These are phyloP conservation scores for Spatholobus suberectus DNA, from an alignment of 306 rosid genomes.

Conservation along the genomic window DNA sequence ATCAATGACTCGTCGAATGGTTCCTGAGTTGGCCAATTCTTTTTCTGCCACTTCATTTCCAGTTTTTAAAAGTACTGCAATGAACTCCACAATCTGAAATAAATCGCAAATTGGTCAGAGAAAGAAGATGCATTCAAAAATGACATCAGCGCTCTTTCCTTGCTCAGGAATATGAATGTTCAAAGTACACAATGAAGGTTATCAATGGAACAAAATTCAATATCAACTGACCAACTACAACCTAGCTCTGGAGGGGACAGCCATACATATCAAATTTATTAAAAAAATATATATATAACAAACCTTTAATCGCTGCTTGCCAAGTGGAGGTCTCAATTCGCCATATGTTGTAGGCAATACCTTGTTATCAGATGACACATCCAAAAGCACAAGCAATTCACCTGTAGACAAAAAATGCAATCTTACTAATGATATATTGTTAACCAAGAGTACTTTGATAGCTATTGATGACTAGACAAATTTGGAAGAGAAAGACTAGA, in stretches of 20 bases:
- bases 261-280: conserved; percentile 14
- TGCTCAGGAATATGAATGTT: not conserved
- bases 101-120: conserved; percentile 30
- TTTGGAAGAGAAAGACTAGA: not conserved
- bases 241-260: not conserved
- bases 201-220: conserved; percentile 3
- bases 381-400: conserved; percentile 73
- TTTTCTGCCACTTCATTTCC: conserved; percentile 83
- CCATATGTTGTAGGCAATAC: conserved; percentile 90
- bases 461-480: not conserved
- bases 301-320: conserved; percentile 95
- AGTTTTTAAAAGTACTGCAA: conserved; percentile 86
- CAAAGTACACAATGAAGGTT: not conserved
- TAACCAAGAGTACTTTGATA: not conserved
- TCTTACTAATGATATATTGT: conserved; percentile 14
- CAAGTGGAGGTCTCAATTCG: conserved; percentile 97
- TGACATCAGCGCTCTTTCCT: not conserved
- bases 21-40: conserved; percentile 89
- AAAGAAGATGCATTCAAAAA: conserved; percentile 14
- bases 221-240: conserved; percentile 13
- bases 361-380: conserved; percentile 75
- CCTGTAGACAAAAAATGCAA: conserved; percentile 57
- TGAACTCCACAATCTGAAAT: conserved; percentile 89
- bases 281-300: conserved; percentile 18
- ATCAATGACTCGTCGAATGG: conserved; percentile 81